Percentiles rank a stretch among this genome's conserved stretches.
Evolutionary conservation across 495 filamentous ascomycete species (phyloP).

Genomic region (Aspergillus leporis): DNA sequence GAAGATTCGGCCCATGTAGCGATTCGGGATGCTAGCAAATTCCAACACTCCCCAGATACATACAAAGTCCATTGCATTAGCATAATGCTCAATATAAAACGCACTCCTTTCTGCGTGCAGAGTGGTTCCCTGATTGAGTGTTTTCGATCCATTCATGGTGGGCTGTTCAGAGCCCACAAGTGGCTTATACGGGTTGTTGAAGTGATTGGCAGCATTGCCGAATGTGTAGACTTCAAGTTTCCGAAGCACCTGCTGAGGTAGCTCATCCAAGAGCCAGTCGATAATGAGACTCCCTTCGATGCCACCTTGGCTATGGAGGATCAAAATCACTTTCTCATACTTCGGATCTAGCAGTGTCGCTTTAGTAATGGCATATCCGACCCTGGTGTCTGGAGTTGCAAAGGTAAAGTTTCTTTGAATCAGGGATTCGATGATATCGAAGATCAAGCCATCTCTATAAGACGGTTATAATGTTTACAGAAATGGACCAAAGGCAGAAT

Average conservation of each 20-base stretch:
- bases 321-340: constrained; percentile 71
- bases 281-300: constrained; percentile 73
- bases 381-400: constrained; percentile 66
- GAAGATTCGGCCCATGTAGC: constrained; percentile 78
- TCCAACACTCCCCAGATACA: constrained; percentile 73
- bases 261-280: constrained; percentile 77
- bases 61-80: constrained; percentile 74
- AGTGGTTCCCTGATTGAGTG: neutral
- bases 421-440: constrained; percentile 75
- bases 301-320: constrained; percentile 81
- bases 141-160: constrained; percentile 1
- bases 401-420: constrained; percentile 76
- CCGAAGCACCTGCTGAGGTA: constrained; percentile 63
- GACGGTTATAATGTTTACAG: neutral
- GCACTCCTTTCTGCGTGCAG: constrained; percentile 40
- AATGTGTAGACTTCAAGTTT: constrained; percentile 87
- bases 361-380: constrained; percentile 34
- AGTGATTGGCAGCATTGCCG: constrained; percentile 82
- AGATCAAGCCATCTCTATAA: constrained; percentile 57
- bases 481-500: neutral
- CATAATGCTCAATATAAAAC: constrained; percentile 82
- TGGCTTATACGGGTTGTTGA: constrained; percentile 68
- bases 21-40: constrained; percentile 49
- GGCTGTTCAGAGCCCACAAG: constrained; percentile 5
- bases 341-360: constrained; percentile 36